Evolutionary conservation across 495 filamentous ascomycete species (phyloP), one percentile per base, ranked within the genome.

Genomic region (Diplogelasinospora grovesii): DNA sequence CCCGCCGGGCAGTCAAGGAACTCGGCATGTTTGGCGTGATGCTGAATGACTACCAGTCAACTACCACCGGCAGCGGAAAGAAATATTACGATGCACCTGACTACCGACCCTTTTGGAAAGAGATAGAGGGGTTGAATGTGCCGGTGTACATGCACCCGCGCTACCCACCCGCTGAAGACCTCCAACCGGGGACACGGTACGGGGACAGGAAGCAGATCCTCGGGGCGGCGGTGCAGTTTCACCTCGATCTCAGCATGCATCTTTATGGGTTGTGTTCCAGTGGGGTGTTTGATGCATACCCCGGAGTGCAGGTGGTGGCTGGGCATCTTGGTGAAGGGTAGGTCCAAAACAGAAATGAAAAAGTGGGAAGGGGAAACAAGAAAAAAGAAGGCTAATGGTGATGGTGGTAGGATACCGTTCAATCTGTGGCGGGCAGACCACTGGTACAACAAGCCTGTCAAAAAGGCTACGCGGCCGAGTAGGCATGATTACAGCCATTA

Each of bases 361-460:
- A 13, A n/a, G n/a, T n/a, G n/a, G n/a, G n/a, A n/a, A n/a, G n/a
- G n/a, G n/a, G n/a, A n/a, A n/a, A n/a, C n/a, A n/a, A n/a, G n/a
- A n/a, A n/a, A n/a, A n/a, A n/a, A n/a, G n/a, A n/a, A n/a, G n/a
- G n/a, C n/a, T n/a, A n/a, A n/a, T n/a, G n/a, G n/a, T n/a, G n/a
- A n/a, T n/a, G n/a, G n/a, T n/a, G n/a, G n/a, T 18, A 63, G 76
- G 20, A 68, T 82, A n/a, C 80, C 79, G 0, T 84, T 81, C 56
- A 77, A 81, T 42, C 63, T 84, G 39, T 76, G 71, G 64, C 61
- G 80, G 8, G 78, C 77, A 15, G 69, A 77, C 40, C 77, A 81
- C 56, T 81, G 77, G 77, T 77, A 58, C 41, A 63, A 65, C 46
- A 65, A 65, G 34, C 61, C 57, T 0, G 53, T 77, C 18, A 74